A percentile compares a stretch with the other conserved stretches of the same genome.
These are phyloP conservation scores for Schizothecium vesticola DNA, from an alignment of 495 filamentous ascomycete species.

Conservation along the genomic window DNA sequence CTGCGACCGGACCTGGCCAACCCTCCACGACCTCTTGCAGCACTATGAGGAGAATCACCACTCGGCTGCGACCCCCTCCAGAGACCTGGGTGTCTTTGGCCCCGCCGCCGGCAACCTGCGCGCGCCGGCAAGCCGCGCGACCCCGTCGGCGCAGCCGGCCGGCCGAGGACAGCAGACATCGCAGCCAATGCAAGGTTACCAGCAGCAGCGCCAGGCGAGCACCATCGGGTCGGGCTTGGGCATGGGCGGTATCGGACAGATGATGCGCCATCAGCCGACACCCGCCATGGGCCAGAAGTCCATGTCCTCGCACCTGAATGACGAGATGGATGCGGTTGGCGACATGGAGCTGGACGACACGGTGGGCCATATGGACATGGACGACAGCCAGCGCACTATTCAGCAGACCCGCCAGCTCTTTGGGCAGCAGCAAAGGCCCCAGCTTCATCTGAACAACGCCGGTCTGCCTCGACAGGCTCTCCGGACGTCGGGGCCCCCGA, in stretches of 20 bases:
- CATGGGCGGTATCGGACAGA: conserved; percentile 38
- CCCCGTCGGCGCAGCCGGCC: conserved; percentile 19
- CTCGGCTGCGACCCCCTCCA: conserved; percentile 23
- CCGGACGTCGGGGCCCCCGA: conserved; percentile 77
- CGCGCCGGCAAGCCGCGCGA: conserved; percentile 22
- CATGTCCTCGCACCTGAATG: conserved; percentile 39
- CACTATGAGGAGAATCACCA: conserved; percentile 96
- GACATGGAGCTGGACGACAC: conserved; percentile 97
- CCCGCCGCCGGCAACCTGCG: conserved; percentile 14
- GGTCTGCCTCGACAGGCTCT: conserved; percentile 72
- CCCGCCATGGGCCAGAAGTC: conserved; percentile 25
- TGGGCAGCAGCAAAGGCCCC: conserved; percentile 67
- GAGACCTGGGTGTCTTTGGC: conserved; percentile 23
- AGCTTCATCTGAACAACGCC: conserved; percentile 63
- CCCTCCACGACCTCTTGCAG: conserved; percentile 88
- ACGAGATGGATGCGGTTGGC: conserved; percentile 81
- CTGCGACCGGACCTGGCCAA: conserved; percentile 80
- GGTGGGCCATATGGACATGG: conserved; percentile 56
- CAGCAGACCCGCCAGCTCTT: conserved; percentile 58
- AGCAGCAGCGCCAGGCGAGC: conserved; percentile 33
- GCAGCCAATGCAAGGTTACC: conserved; percentile 32
- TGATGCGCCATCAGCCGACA: conserved; percentile 41
- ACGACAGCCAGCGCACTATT: conserved; percentile 55
- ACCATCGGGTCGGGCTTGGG: conserved; percentile 26
- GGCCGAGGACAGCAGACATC: conserved; percentile 20